Evolutionary conservation across 768 basidiomycete species (phyloP).

Genomic region (Tulasnella sp.): DNA sequence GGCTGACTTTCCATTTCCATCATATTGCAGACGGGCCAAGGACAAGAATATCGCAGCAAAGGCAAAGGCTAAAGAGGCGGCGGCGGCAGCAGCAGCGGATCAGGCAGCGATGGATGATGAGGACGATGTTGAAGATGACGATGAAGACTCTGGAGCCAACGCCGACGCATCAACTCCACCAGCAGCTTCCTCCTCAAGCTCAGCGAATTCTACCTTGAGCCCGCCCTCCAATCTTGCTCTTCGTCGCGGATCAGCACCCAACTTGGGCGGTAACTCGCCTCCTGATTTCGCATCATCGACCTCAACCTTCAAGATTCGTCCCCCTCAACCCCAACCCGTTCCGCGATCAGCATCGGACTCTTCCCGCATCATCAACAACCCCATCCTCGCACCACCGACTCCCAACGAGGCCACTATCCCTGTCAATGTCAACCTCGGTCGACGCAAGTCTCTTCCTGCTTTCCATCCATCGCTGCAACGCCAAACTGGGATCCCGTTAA

Average conservation of each 20-base stretch:
- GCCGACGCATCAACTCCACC: background rate
- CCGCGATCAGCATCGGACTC: background rate
- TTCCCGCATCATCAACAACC: background rate
- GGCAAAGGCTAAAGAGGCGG: constrained; percentile 22
- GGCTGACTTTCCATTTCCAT: background rate
- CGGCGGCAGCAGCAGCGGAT: background rate
- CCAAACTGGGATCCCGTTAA: background rate
- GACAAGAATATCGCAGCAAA: constrained; percentile 55
- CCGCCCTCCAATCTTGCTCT: constrained; percentile 8
- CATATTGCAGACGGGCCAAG: constrained; percentile 55
- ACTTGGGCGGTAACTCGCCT: background rate
- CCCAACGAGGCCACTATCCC: background rate
- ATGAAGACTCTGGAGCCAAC: background rate
- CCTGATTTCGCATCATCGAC: background rate
- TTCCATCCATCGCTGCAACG: constrained; percentile 6
- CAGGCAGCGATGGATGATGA: background rate
- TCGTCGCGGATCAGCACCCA: constrained; percentile 15
- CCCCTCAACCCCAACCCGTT: background rate
- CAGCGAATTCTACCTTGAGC: background rate
- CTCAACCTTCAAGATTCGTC: background rate
- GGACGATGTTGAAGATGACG: background rate
- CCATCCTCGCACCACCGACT: background rate
- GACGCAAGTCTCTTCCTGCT: constrained; percentile 11
- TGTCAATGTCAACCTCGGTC: background rate
- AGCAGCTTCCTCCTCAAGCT: constrained; percentile 1